Evolutionary conservation across 768 basidiomycete species (phyloP), one percentile per base, ranked within the genome.

Genomic region (Lactarius sanguifluus): DNA sequence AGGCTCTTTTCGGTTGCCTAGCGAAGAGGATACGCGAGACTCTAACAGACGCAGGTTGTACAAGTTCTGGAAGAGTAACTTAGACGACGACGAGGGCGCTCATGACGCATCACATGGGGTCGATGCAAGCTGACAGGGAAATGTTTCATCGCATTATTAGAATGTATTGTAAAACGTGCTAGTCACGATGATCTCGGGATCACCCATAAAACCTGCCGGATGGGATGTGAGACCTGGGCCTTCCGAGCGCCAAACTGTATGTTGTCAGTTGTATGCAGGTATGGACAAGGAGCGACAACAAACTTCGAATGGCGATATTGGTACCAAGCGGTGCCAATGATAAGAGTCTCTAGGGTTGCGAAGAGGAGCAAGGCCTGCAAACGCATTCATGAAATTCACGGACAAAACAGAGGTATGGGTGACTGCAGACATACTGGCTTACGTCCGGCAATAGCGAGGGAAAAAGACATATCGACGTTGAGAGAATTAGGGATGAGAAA

Each of bases 41-140:
- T 79, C 86, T 7, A 94, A 90, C 75, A 83, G 95, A 71, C 80
- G 91, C 76, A 92, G 85, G 79, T 82, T 98, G 78, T 96, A 95
- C 74, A 82, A 82, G 6, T 76, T 94, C 32, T 96, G 92, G 86
- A 90, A 88, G 76, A 84, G 77, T 20, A 68, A 83, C 40, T 80
- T 78, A 57, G 81, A 79, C 41, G 84, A 84, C 28, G 85, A 83
- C 30, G 74, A 75, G 10, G 71, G 70, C 23, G 79, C 76, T 25
- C 64, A 68, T 15, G 58, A 28, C 18, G 16, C 34, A 16, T 55
- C 18, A 43, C 25, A 18, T 4, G 47, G 43, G 8, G 50, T 63
- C 13, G 66, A 69, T 41, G 62, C 43, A 20, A 69, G 62, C 57
- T 68, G 61, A 67, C 6, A 54, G 32, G 50, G 20, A n/a, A 40